These are phyloP conservation scores for Colletotrichum sp. DNA, from an alignment of 2,329 filamentous ascomycete species.

Conservation along the genomic window DNA sequence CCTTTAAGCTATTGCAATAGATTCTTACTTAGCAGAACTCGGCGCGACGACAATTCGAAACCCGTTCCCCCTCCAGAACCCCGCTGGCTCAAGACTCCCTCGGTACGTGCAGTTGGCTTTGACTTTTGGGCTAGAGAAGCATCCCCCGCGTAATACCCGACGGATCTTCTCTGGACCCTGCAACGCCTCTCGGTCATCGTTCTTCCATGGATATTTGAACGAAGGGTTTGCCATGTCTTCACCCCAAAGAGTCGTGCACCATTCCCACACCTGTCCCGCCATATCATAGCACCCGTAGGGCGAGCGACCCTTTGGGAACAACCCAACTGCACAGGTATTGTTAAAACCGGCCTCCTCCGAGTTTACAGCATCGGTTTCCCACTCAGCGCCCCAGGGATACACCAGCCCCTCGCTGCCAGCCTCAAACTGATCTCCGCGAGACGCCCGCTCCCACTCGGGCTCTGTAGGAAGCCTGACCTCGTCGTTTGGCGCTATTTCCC, in stretches of 20 bases:
- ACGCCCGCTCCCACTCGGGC: not conserved
- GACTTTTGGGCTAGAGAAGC: not conserved
- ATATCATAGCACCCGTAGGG: not conserved
- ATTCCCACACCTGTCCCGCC: constrained; percentile 4
- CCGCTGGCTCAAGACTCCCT: not conserved
- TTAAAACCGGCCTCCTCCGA: not conserved
- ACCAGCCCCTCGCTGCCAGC: not conserved
- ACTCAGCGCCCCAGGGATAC: not conserved
- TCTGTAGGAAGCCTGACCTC: not conserved
- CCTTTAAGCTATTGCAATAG: not conserved
- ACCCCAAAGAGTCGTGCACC: constrained; percentile 12
- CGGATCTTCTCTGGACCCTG: not conserved
- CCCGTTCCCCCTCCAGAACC: constrained; percentile 1
- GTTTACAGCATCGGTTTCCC: not conserved
- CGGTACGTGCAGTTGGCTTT: constrained; percentile 11
- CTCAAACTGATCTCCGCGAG: not conserved
- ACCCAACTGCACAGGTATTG: not conserved
- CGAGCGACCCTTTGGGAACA: not conserved
- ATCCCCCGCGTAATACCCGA: not conserved
- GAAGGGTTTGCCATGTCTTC: not conserved
- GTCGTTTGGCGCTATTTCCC: not conserved
- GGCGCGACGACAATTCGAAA: not conserved
- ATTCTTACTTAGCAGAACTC: not conserved
- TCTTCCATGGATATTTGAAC: not conserved
- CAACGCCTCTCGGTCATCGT: not conserved